phyloP scores from a whole-genome alignment of 1,139 yeast genomes.

The Candida mesenterica region DNA sequence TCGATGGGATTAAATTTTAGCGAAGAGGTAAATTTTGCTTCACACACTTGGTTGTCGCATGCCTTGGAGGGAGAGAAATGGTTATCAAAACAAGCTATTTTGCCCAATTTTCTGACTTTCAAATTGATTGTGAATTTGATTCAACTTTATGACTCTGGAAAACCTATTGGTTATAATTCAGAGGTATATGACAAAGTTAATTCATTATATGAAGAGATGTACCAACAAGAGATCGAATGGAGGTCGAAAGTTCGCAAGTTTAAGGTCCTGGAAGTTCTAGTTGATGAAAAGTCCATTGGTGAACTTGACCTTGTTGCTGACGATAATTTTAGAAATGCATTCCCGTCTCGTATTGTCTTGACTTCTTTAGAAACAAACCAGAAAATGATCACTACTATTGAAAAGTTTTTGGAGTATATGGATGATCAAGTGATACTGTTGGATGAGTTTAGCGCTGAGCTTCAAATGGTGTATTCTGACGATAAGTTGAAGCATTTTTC shows the following conservation, averaged over 20 bases:
- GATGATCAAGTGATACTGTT: conserved; percentile 15
- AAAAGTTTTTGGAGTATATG: conserved; percentile 36
- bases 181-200: conserved; percentile 30
- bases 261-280: conserved; percentile 31
- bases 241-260: conserved; percentile 37
- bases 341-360: conserved; percentile 52
- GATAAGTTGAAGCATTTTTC: conserved; percentile 44
- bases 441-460: conserved; percentile 31
- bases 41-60: conserved; percentile 54
- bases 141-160: conserved; percentile 36
- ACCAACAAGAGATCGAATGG: conserved; percentile 39
- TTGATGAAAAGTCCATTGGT: conserved; percentile 31
- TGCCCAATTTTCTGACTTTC: conserved; percentile 53
- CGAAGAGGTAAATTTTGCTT: conserved; percentile 58
- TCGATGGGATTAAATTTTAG: conserved; percentile 56
- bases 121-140: conserved; percentile 48
- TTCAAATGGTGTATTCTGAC: conserved; percentile 51
- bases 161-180: conserved; percentile 28
- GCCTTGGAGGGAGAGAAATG: conserved; percentile 51
- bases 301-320: conserved; percentile 49
- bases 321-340: conserved; percentile 45
- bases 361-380: conserved; percentile 26
- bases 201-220: conserved; percentile 28
- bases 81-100: conserved; percentile 47
- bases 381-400: conserved; percentile 43